Evolutionary conservation across 805 yeast genomes (phyloP).

Genomic region (Kuraishia borneana): DNA sequence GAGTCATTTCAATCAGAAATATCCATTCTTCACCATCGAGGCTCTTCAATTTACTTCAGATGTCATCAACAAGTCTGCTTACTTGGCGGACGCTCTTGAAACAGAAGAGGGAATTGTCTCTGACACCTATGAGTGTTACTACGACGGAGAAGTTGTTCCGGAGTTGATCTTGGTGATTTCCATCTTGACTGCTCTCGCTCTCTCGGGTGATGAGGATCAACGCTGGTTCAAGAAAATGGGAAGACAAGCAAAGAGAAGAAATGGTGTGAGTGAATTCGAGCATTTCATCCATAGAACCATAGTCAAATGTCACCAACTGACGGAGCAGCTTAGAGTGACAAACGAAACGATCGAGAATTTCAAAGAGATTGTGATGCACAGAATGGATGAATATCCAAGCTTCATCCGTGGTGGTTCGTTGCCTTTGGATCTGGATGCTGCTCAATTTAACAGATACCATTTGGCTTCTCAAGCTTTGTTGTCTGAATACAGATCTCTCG

Average conservation of each 20-base stretch:
- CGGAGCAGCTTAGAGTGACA: slow-evolving; percentile 42
- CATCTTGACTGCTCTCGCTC: slow-evolving; percentile 28
- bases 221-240: slow-evolving; percentile 19
- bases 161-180: slow-evolving; percentile 48
- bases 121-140: slow-evolving; percentile 54
- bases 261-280: slow-evolving; percentile 13
- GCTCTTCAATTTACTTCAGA: slow-evolving; percentile 25
- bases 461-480: slow-evolving; percentile 47
- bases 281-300: slow-evolving; percentile 34
- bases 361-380: slow-evolving; percentile 18
- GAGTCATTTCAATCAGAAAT: slow-evolving; percentile 20
- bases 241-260: slow-evolving; percentile 8
- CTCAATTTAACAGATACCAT: slow-evolving; percentile 13
- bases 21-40: slow-evolving; percentile 10
- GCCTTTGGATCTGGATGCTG: slow-evolving; percentile 9
- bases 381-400: slow-evolving; percentile 39
- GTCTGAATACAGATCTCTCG: slow-evolving; percentile 44
- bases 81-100: slow-evolving; percentile 18
- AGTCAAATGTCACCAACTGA: slow-evolving; percentile 50
- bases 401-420: slow-evolving; percentile 6
- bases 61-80: slow-evolving; percentile 22
- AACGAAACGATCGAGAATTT: slow-evolving; percentile 17
- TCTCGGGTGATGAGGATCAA: slow-evolving; percentile 16
- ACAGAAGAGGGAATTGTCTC: slow-evolving; percentile 29
- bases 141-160: slow-evolving; percentile 44